These are phyloP conservation scores for Leptographium procerum DNA, from an alignment of 2,329 filamentous ascomycete genomes.

Conservation along the genomic window DNA sequence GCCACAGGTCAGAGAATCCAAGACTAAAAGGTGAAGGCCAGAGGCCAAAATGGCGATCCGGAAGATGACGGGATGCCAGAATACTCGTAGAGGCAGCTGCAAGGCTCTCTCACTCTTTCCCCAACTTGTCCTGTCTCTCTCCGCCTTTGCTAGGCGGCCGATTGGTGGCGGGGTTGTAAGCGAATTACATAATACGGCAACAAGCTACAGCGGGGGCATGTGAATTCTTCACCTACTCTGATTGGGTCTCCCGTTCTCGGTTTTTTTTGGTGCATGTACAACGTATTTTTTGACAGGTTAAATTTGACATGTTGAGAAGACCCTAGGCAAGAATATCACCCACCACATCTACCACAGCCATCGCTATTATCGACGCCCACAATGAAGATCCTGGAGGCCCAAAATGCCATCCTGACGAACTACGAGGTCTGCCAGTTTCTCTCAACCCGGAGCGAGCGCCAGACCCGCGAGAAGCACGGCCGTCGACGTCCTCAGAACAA, in stretches of 20 bases:
- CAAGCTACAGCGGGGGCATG: neutral
- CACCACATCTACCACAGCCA: neutral
- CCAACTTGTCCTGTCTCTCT: neutral
- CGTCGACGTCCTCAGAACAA: constrained; percentile 44
- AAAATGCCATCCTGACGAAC: constrained; percentile 59
- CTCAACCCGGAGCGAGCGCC: constrained; percentile 31
- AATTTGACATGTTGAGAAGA: too few relatives aligned
- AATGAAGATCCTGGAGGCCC: constrained; percentile 63
- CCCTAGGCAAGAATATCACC: neutral
- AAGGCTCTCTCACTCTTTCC: neutral
- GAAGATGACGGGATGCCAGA: constrained; percentile 2
- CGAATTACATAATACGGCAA: too few relatives aligned
- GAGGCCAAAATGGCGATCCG: neutral
- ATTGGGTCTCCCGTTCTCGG: neutral
- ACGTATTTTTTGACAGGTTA: too few relatives aligned
- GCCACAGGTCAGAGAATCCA: too few relatives aligned
- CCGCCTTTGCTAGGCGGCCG: neutral
- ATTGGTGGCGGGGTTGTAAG: neutral
- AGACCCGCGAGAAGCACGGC: constrained; percentile 36
- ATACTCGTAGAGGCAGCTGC: neutral
- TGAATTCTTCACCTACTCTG: neutral
- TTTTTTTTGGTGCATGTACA: neutral
- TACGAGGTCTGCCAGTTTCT: constrained; percentile 62
- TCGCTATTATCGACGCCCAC: constrained; percentile 8
- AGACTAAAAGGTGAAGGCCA: too few relatives aligned